These are phyloP conservation scores for Avena insularis DNA, from an alignment of 176 grass and related monocot species.

Conservation along the genomic window DNA sequence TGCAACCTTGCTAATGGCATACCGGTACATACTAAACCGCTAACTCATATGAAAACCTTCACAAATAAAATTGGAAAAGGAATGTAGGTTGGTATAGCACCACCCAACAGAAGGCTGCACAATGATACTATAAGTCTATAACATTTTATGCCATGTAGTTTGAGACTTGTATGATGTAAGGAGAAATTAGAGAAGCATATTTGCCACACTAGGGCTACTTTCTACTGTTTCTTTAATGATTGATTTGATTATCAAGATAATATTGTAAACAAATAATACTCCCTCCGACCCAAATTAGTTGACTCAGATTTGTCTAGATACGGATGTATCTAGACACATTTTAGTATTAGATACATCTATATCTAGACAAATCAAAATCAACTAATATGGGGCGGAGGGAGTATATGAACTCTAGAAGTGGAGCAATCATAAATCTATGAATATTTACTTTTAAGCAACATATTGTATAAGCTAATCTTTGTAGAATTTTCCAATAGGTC, in stretches of 20 bases:
- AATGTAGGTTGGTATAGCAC: background rate
- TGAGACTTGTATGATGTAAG: background rate
- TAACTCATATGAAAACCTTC: background rate
- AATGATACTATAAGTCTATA: conserved; percentile 9
- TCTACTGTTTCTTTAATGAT: background rate
- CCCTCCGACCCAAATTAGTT: too few relatives aligned
- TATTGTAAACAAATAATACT: background rate
- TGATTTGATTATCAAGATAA: conserved; percentile 13
- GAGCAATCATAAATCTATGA: background rate
- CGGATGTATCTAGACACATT: too few relatives aligned
- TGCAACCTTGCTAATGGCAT: background rate
- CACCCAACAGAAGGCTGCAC: background rate
- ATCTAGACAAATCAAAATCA: too few relatives aligned
- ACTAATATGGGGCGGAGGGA: too few relatives aligned
- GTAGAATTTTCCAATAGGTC: background rate
- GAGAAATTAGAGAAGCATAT: background rate
- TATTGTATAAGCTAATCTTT: conserved; percentile 22
- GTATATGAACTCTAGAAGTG: conserved; percentile 9
- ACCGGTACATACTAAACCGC: background rate
- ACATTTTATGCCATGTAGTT: background rate
- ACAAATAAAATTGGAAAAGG: background rate
- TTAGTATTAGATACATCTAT: too few relatives aligned
- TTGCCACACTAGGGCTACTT: background rate
- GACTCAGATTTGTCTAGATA: too few relatives aligned
- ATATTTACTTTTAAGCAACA: background rate